Base-by-base conservation (phyloP, 805 yeast species). In the Saturnispora bothae region DNA sequence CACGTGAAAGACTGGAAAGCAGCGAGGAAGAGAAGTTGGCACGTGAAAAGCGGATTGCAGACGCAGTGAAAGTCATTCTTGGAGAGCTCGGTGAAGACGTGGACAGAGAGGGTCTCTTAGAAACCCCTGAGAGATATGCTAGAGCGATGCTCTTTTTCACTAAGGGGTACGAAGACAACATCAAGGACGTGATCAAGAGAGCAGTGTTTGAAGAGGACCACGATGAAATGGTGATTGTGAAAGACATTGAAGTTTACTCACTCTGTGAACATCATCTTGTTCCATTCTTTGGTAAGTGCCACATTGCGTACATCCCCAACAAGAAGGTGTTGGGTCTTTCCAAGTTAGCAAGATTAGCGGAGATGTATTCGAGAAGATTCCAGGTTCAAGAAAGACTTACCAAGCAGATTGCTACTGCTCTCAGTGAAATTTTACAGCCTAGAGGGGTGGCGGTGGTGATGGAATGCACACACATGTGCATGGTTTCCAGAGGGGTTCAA, bases 361-460 rank as follows among this genome's bases (percentile, higher is more conserved):
- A 92, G 57, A 86, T 92, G 96, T 92, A 86, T 55, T 72, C 95
- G 4, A 75, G 97, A 61, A 72, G 98, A 51, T 71, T 92, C 50
- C 98, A 92, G 62, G 98, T 92, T n/a, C 98, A 92, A 61, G 98
- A 92, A 58, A 70, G 98, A 48, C 69, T 92, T 45, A 92, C 98
- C 10, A 92, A 92, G 59, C 98, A 92, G 60, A 88, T 92, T 39
- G 97, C 98, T 23, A 83, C 86, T 82, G 96, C 97, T 1, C 63
- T 92, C 40, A 76, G 80, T 57, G 96, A 86, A 54, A 83, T 88
- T 42, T 68, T 92, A 52, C 79, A 82, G 53, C 98, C 98, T 14
- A 73, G 88, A 52, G 98, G 98, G 44, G 98, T 92, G 7, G 98
- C 97, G 1, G 98, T 92, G 29, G 97, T 92, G 20, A 86, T 92